These are phyloP conservation scores for Aegilops speltoides DNA, from an alignment of 176 grass and related monocot species.

Conservation along the genomic window DNA sequence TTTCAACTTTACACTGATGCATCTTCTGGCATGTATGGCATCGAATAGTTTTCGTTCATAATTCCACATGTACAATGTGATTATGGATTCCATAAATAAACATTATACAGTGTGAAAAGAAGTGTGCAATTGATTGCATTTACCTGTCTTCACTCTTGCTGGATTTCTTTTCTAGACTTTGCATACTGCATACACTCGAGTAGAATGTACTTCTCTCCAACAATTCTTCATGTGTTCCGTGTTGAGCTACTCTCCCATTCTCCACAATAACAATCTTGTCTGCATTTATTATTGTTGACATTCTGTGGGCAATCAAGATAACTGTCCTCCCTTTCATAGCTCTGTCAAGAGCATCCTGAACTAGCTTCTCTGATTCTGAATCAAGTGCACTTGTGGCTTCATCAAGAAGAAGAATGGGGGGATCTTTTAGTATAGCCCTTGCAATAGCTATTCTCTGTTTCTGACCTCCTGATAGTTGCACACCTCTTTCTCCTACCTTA, in stretches of 20 bases:
- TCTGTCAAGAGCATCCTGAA: slow-evolving; percentile 58
- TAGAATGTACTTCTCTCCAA: slow-evolving; percentile 55
- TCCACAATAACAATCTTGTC: slow-evolving; percentile 64
- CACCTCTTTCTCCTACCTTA: slow-evolving; percentile 54
- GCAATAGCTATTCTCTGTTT: slow-evolving; percentile 66
- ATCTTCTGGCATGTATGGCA: slow-evolving; percentile 15
- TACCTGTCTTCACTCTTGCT: slow-evolving; percentile 45
- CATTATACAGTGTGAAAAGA: slow-evolving; percentile 14
- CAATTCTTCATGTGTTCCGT: slow-evolving; percentile 51
- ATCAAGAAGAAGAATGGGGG: slow-evolving; percentile 65
- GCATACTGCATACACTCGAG: slow-evolving; percentile 46
- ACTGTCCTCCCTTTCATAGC: slow-evolving; percentile 62
- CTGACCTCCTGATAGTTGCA: slow-evolving; percentile 64
- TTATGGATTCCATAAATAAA: slow-evolving; percentile 1
- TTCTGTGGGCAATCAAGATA: slow-evolving; percentile 63
- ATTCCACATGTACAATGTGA: background rate
- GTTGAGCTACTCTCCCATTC: slow-evolving; percentile 52
- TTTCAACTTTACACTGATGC: slow-evolving; percentile 9
- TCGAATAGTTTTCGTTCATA: slow-evolving; percentile 17
- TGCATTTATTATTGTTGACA: slow-evolving; percentile 57
- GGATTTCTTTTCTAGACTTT: slow-evolving; percentile 41
- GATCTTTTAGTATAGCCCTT: slow-evolving; percentile 60
- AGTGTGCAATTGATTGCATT: slow-evolving; percentile 6
- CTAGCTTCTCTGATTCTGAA: slow-evolving; percentile 65
- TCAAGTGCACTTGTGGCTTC: slow-evolving; percentile 72